Percentiles rank a stretch among this genome's conserved stretches.
These are phyloP conservation scores for Agaricus subrufescens DNA, from an alignment of 768 basidiomycete species.

Conservation along the genomic window DNA sequence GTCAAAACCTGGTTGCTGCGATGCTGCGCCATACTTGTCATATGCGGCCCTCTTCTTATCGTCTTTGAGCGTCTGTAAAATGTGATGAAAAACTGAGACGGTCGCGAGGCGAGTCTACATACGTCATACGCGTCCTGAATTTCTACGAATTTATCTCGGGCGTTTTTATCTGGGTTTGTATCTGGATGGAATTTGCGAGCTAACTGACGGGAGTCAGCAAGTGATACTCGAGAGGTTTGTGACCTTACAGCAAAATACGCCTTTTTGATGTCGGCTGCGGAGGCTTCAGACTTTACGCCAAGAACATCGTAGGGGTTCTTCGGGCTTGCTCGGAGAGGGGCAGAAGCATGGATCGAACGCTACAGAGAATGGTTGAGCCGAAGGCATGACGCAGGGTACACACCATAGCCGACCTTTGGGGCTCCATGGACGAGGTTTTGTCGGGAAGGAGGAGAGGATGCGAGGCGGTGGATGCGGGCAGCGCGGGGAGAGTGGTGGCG, in stretches of 20 bases:
- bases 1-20: constrained; percentile 93
- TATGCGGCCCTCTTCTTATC: constrained; percentile 88
- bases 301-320: constrained; percentile 92
- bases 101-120: constrained; percentile 9
- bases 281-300: constrained; percentile 81
- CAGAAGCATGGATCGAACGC: constrained; percentile 76
- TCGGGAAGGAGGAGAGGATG: constrained; percentile 23
- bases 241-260: constrained; percentile 85
- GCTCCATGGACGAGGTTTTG: not conserved
- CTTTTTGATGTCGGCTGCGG: constrained; percentile 92
- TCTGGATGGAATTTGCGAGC: constrained; percentile 99
- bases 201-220: constrained; percentile 48
- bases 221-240: constrained; percentile 7
- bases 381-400: constrained; percentile 4
- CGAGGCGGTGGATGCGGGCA: constrained; percentile 33
- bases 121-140: constrained; percentile 98
- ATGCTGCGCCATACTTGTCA: constrained; percentile 89
- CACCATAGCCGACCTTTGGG: constrained; percentile 30
- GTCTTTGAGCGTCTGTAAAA: constrained; percentile 79
- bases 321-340: constrained; percentile 43
- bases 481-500: constrained; percentile 32
- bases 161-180: constrained; percentile 87
- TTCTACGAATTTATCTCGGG: constrained; percentile 91
- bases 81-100: constrained; percentile 2
- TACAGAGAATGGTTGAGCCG: constrained; percentile 26